A percentile compares a stretch with the other conserved stretches of the same genome.
Evolutionary conservation across 768 basidiomycete genomes (phyloP).

Genomic region (Boletus subparvulus): DNA sequence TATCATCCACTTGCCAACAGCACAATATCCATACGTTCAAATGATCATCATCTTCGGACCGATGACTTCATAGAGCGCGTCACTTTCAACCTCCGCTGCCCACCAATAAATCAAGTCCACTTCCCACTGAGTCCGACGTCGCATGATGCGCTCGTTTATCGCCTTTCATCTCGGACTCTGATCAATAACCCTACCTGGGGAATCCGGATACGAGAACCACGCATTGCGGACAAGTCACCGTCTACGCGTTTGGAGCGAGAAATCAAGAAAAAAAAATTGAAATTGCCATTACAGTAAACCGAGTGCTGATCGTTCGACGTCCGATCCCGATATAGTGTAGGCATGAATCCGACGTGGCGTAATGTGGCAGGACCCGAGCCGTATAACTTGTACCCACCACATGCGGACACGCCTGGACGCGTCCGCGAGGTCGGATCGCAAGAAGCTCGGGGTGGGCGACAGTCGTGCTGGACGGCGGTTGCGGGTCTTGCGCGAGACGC

Average conservation of each 20-base stretch:
- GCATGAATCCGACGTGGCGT: background rate
- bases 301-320: constrained; percentile 15
- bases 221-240: background rate
- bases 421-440: constrained; percentile 16
- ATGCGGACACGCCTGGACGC: background rate
- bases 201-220: constrained; percentile 8
- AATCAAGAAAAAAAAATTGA: background rate
- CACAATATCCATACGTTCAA: constrained; percentile 6
- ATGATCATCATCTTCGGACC: constrained; percentile 18
- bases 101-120: background rate
- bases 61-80: constrained; percentile 25
- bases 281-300: constrained; percentile 3
- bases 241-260: background rate
- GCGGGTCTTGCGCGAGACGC: background rate
- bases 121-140: constrained; percentile 1
- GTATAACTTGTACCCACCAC: background rate
- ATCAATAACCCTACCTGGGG: constrained; percentile 16
- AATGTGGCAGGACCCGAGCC: background rate
- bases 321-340: constrained; percentile 16
- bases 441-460: constrained; percentile 1
- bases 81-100: constrained; percentile 13
- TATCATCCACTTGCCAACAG: constrained; percentile 7
- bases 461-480: background rate
- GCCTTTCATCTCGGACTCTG: constrained; percentile 27
- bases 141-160: background rate